A percentile compares a stretch with the other conserved stretches of the same genome.
These are phyloP conservation scores for Anacardium occidentale DNA, from an alignment of 345 rosid species.

Conservation along the genomic window DNA sequence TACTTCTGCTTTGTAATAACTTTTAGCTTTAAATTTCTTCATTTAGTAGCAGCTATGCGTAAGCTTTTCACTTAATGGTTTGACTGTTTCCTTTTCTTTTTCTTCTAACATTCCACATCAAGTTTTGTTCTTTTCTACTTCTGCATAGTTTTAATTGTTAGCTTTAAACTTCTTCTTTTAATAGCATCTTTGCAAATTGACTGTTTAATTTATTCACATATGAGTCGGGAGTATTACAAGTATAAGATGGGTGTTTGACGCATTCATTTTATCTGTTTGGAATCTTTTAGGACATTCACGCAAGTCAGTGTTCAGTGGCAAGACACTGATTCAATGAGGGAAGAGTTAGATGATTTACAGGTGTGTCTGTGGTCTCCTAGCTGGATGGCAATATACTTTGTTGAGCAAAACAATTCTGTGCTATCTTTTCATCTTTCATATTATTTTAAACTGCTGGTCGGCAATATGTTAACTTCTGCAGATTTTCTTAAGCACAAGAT, in stretches of 20 bases:
- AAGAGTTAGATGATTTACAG: constrained; percentile 97
- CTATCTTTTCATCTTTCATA: constrained; percentile 7
- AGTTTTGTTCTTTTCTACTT: background rate
- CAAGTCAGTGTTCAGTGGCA: constrained; percentile 99
- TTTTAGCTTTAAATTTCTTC: no score
- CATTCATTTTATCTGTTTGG: constrained; percentile 16
- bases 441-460: background rate
- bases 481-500: constrained; percentile 97
- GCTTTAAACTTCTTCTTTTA: background rate
- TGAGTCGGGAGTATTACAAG: background rate
- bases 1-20: no score
- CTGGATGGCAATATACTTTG: background rate
- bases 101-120: background rate
- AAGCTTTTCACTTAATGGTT: no score
- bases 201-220: background rate
- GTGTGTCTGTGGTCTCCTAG: constrained; percentile 29
- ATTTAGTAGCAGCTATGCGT: no score
- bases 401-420: constrained; percentile 9
- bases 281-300: constrained; percentile 79
- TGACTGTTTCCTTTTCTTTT: no score
- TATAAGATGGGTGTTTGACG: background rate
- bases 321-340: constrained; percentile 97
- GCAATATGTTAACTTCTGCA: constrained; percentile 28
- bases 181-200: background rate
- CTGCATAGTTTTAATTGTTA: background rate